phyloP scores from a whole-genome alignment of 1,284 basidiomycete species.

The Ganoderma multipileum region DNA sequence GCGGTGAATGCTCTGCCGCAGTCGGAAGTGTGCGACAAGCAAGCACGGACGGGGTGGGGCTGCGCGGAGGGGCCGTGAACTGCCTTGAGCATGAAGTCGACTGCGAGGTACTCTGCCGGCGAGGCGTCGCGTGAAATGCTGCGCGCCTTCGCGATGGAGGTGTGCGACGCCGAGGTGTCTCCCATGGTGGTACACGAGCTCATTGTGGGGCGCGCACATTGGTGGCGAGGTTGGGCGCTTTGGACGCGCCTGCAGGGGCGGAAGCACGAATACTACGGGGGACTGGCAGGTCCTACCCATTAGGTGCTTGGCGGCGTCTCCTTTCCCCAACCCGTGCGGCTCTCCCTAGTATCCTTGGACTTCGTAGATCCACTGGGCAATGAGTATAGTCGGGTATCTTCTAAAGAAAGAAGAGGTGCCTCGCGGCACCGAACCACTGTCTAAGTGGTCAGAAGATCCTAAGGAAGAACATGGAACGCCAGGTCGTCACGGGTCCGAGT shows the following conservation, averaged over 20 bases:
- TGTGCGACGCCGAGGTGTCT: constrained; percentile 17
- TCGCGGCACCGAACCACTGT: neutral
- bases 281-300: neutral
- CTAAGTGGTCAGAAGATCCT: neutral
- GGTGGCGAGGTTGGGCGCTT: no score
- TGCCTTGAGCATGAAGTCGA: constrained; percentile 24
- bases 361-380: neutral
- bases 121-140: constrained; percentile 23
- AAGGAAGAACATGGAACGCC: neutral
- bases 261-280: no score
- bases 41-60: neutral
- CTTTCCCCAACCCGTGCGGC: neutral
- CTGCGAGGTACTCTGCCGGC: constrained; percentile 13
- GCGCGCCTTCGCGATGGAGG: constrained; percentile 21
- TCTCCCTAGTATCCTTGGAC: neutral
- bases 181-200: constrained; percentile 6
- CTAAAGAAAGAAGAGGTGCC: neutral
- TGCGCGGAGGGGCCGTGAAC: constrained; percentile 22
- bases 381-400: neutral
- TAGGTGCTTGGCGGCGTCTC: neutral
- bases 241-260: no score
- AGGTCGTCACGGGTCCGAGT: neutral
- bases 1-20: neutral
- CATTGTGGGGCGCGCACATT: no score
- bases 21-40: constrained; percentile 9